Conservation (phyloP, 306 rosid genomes). For the Lathyrus oleraceus region DNA sequence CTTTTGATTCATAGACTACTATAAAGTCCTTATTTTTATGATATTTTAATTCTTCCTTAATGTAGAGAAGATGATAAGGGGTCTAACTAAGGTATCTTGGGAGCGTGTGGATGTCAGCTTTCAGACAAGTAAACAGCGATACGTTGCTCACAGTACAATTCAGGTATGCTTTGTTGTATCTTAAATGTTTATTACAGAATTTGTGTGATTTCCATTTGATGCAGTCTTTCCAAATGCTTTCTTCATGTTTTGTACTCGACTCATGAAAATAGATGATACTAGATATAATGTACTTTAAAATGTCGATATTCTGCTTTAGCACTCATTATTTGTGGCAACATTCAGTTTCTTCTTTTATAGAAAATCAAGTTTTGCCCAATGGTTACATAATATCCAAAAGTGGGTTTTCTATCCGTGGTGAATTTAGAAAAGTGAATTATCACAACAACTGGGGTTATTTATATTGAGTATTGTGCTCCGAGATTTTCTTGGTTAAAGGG, state of each 20-base stretch:
- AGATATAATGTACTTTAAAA: not conserved
- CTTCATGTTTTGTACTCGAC: conserved; percentile 26
- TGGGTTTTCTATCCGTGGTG: not conserved
- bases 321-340: not conserved
- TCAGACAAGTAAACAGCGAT: conserved; percentile 71
- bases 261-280: conserved; percentile 5
- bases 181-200: not conserved
- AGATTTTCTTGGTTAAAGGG: too few species aligned
- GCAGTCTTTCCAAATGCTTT: conserved; percentile 20
- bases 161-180: conserved; percentile 59
- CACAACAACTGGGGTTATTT: too few species aligned
- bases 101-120: conserved; percentile 95
- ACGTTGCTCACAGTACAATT: conserved; percentile 89
- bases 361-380: not conserved
- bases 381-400: not conserved
- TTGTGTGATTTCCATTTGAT: conserved; percentile 12
- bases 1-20: conserved; percentile 20
- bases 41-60: conserved; percentile 23
- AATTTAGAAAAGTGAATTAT: too few species aligned
- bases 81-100: conserved; percentile 87
- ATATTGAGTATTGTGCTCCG: too few species aligned
- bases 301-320: not conserved
- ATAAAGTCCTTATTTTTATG: conserved; percentile 21
- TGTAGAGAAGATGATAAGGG: conserved; percentile 88
- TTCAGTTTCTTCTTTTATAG: not conserved